Evolutionary conservation across 2,329 filamentous ascomycete genomes (phyloP), one percentile per base, ranked within the genome.

Genomic region (Chaetomium olivaceum): DNA sequence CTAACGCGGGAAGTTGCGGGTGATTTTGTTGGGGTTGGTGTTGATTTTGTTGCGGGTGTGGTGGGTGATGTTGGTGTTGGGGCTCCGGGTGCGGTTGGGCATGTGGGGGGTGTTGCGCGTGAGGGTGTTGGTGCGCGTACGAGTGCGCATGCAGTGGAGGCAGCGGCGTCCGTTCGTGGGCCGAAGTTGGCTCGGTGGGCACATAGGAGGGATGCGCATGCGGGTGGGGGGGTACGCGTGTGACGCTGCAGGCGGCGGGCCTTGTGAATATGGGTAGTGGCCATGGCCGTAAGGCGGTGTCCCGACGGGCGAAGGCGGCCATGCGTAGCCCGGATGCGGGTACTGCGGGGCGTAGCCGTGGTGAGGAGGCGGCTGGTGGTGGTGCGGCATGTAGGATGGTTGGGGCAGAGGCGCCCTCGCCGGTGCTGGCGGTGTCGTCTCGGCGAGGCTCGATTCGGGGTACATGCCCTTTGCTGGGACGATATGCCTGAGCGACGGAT

Each of bases 391-490:
- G 74, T 79, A 80, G 61, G 72, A 77, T 68, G 80, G 83, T 74
- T 77, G 81, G 73, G 76, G 85, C 81, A 90, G 88, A 2, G 88
- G 92, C 0, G 90, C 86, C 70, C 92, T 87, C 14, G 92, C 94
- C 48, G 96, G 86, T 2, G 91, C 89, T 14, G 93, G 92, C 16
- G 92, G 88, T 65, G 89, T 90, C 68, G 89, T 85, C 74, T 97
- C 94, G 74, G 92, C 92, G 71, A 97, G 88, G 55, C 92, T 96
- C 1, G 94, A 96, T 78, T 99, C 95, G 0, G 95, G 95, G 76
- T 99, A 99, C 87, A 98, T 92, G 75, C 93, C 94, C 82, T 97
- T 97, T 55, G 89, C 85, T 0, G 94, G 94, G 2, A 91, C 83
- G 68, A 99, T 95, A 74, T 91, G 87, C 72, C 93, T 88, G 61